phyloP scores from a whole-genome alignment of 2,329 filamentous ascomycete genomes.

The Neobulgaria alba region DNA sequence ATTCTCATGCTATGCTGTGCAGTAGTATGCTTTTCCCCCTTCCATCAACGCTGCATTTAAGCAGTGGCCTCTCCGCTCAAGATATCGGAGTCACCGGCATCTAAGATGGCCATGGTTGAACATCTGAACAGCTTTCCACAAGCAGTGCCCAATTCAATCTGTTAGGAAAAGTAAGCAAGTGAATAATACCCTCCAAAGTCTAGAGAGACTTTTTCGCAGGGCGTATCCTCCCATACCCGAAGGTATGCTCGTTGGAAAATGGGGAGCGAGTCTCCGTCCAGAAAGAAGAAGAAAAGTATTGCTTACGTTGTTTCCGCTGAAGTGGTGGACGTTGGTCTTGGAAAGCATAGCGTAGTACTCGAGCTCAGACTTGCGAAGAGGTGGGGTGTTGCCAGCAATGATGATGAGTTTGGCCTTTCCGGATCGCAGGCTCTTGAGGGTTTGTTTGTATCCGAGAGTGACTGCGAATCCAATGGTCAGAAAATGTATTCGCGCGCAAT shows the following conservation, averaged over 20 bases:
- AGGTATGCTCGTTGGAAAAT: constrained; percentile 16
- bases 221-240: constrained; percentile 41
- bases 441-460: constrained; percentile 84
- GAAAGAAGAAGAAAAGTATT: constrained; percentile 21
- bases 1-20: not conserved
- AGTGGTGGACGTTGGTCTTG: constrained; percentile 96
- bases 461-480: too few species aligned
- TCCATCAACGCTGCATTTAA: constrained; percentile 33
- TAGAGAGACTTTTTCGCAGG: constrained; percentile 86
- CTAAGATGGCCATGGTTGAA: constrained; percentile 93
- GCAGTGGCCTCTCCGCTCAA: constrained; percentile 61
- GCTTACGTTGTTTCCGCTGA: constrained; percentile 98
- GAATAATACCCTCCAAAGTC: constrained; percentile 74
- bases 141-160: constrained; percentile 97
- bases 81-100: constrained; percentile 98
- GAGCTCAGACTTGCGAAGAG: constrained; percentile 94
- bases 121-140: constrained; percentile 99
- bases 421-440: constrained; percentile 80
- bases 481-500: constrained; percentile 4
- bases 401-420: constrained; percentile 99
- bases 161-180: constrained; percentile 44
- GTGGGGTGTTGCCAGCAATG: constrained; percentile 92
- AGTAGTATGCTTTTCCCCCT: not conserved
- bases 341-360: constrained; percentile 92
- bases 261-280: constrained; percentile 10